phyloP scores from a whole-genome alignment of 164 flowering plant species.

The Aristolochia fimbriata region DNA sequence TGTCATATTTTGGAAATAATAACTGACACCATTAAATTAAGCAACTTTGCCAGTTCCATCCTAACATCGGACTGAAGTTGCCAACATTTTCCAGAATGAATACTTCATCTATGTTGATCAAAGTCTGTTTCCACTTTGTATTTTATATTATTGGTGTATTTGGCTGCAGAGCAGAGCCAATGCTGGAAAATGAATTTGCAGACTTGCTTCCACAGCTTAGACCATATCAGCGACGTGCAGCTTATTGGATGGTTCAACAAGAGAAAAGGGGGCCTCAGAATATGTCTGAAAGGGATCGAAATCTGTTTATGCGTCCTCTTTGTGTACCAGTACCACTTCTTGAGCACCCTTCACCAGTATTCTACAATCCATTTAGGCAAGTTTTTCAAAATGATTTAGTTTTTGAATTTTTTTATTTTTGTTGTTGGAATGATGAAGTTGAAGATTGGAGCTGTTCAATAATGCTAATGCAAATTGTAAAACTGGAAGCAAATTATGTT shows the following conservation, averaged over 20 bases:
- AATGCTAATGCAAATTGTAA: no score
- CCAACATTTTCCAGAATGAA: no score
- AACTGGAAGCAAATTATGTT: no score
- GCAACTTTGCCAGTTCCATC: no score
- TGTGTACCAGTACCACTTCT: slow-evolving; percentile 59
- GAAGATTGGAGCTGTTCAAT: no score
- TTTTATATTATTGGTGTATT: neutral
- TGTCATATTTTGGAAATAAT: no score
- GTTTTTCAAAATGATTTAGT: neutral
- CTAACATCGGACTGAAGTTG: no score
- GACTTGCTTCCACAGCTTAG: slow-evolving; percentile 73
- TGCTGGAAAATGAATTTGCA: slow-evolving; percentile 63
- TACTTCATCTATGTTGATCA: no score
- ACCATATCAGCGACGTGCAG: slow-evolving; percentile 96
- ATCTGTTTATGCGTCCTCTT: slow-evolving; percentile 41
- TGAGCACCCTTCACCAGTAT: slow-evolving; percentile 48
- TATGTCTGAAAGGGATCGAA: slow-evolving; percentile 14
- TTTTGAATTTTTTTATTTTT: neutral
- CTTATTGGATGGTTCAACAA: slow-evolving; percentile 85
- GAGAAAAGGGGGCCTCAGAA: slow-evolving; percentile 36
- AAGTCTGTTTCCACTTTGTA: no score
- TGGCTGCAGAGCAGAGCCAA: slow-evolving; percentile 42
- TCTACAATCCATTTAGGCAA: slow-evolving; percentile 91
- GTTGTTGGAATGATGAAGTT: no score
- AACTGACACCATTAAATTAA: no score